These are phyloP conservation scores for Castanea mollissima DNA, from an alignment of 306 rosid species.

Conservation along the genomic window DNA sequence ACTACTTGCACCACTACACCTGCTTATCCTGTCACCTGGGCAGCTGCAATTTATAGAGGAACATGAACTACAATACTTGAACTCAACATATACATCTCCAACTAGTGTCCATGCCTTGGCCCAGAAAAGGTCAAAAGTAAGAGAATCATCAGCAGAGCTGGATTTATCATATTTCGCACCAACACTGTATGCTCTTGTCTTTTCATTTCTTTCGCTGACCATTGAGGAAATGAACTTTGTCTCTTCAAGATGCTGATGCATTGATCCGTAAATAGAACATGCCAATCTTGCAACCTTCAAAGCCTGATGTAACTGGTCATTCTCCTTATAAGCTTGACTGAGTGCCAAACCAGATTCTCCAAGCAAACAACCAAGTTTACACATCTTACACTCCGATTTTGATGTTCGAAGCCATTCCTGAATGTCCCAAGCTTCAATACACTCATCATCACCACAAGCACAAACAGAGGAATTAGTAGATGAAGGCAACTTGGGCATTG, in stretches of 20 bases:
- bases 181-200: conserved; percentile 28
- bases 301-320: conserved; percentile 75
- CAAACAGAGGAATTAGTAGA: conserved; percentile 68
- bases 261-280: conserved; percentile 91
- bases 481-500: conserved; percentile 67
- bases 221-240: conserved; percentile 80
- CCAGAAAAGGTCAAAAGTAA: conserved; percentile 71
- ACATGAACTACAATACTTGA: conserved; percentile 75
- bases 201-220: conserved; percentile 43
- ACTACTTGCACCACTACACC: conserved; percentile 95
- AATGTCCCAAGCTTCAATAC: conserved; percentile 96
- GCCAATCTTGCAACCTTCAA: conserved; percentile 82
- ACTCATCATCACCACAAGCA: conserved; percentile 94
- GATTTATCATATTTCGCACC: conserved; percentile 36
- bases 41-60: conserved; percentile 94
- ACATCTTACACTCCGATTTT: conserved; percentile 77
- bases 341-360: conserved; percentile 96
- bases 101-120: conserved; percentile 88
- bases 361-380: conserved; percentile 95
- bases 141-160: conserved; percentile 32
- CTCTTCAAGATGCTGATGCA: conserved; percentile 91
- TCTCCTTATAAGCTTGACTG: conserved; percentile 82
- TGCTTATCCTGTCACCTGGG: conserved; percentile 90
- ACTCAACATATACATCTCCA: conserved; percentile 83
- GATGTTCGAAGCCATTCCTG: conserved; percentile 94